Evolutionary conservation across 2,329 filamentous ascomycete genomes (phyloP).

Genomic region (Fusarium anguioides): DNA sequence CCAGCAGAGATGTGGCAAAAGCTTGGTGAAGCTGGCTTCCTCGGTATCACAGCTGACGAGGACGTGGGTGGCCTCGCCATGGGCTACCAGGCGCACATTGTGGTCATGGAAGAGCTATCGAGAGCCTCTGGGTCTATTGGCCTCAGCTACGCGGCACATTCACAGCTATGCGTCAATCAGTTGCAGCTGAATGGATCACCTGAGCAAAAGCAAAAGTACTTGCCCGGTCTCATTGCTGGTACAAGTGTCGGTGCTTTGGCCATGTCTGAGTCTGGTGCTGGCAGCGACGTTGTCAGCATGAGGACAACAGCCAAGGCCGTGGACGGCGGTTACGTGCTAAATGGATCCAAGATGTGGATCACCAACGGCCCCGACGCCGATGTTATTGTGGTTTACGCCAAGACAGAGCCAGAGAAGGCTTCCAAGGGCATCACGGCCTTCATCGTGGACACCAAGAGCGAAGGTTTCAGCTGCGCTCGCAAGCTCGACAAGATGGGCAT

Average conservation of each 20-base stretch:
- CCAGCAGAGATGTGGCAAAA: constrained; percentile 93
- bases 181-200: constrained; percentile 86
- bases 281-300: constrained; percentile 96
- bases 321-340: constrained; percentile 86
- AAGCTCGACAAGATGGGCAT: constrained; percentile 99
- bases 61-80: constrained; percentile 88
- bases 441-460: constrained; percentile 76
- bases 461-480: constrained; percentile 86
- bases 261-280: constrained; percentile 93
- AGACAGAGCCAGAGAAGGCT: constrained; percentile 82
- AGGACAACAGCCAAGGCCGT: constrained; percentile 83
- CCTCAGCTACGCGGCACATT: constrained; percentile 94
- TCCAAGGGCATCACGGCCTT: constrained; percentile 97
- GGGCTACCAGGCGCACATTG: constrained; percentile 96
- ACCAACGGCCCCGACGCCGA: constrained; percentile 98
- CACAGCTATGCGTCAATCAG: constrained; percentile 96
- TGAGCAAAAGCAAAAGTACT: constrained; percentile 82
- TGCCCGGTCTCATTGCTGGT: constrained; percentile 84
- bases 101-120: constrained; percentile 95
- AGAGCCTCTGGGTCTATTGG: constrained; percentile 86
- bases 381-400: constrained; percentile 94
- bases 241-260: constrained; percentile 87
- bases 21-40: constrained; percentile 88
- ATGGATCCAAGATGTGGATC: constrained; percentile 99
- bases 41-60: constrained; percentile 94